Conservation (phyloP, 768 basidiomycete species). For the Lyophyllum shimeji region DNA sequence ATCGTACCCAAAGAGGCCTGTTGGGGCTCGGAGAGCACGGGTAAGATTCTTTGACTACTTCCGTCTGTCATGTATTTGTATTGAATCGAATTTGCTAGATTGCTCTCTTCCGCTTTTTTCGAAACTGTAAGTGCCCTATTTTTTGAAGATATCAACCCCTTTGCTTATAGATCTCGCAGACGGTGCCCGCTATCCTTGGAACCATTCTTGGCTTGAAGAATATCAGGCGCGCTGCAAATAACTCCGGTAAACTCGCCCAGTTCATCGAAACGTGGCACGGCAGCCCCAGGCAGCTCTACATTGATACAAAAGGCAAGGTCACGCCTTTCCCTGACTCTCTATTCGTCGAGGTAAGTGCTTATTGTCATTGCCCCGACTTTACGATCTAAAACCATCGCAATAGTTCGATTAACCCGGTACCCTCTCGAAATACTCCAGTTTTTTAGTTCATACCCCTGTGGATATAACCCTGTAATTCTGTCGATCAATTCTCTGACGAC, state of each 20-base stretch:
- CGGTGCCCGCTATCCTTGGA: conserved; percentile 42
- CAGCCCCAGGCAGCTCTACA: conserved; percentile 29
- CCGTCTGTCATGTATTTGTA: background rate
- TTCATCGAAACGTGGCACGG: conserved; percentile 37
- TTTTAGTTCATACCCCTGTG: background rate
- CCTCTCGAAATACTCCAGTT: background rate
- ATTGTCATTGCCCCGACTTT: background rate
- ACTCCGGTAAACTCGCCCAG: conserved; percentile 38
- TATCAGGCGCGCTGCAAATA: conserved; percentile 35
- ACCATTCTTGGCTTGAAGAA: conserved; percentile 44
- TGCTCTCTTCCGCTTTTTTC: conserved; percentile 39
- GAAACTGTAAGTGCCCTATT: conserved; percentile 28
- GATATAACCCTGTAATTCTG: background rate
- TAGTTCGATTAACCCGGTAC: background rate
- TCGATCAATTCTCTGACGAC: no score
- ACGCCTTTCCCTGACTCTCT: conserved; percentile 46
- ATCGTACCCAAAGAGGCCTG: conserved; percentile 27
- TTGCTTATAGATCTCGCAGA: conserved; percentile 26
- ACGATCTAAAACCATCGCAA: background rate
- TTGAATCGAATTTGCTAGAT: conserved; percentile 10
- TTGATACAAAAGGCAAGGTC: conserved; percentile 34
- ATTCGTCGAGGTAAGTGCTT: conserved; percentile 31
- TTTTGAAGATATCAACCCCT: background rate
- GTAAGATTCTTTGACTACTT: conserved; percentile 21
- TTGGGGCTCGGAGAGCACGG: conserved; percentile 30